phyloP scores from a whole-genome alignment of 2,329 filamentous ascomycete genomes.

The Claviceps arundinis region DNA sequence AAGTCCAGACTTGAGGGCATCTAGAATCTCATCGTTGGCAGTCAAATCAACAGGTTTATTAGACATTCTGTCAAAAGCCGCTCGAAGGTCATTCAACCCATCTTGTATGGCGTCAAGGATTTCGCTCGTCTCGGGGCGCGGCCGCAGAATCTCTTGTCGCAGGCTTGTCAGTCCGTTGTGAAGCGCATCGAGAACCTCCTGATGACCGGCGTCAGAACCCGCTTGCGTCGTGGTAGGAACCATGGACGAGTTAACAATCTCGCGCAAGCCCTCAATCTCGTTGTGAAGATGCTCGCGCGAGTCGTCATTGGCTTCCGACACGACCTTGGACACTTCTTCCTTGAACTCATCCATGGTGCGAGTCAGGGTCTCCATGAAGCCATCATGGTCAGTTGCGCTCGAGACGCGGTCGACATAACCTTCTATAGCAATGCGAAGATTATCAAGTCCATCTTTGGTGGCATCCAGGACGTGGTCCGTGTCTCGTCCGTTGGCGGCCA shows the following conservation, averaged over 20 bases:
- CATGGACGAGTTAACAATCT: constrained; percentile 59
- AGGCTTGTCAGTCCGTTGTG: constrained; percentile 62
- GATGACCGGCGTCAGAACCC: constrained; percentile 24
- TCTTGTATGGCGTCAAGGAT: constrained; percentile 84
- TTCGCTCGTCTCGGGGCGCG: constrained; percentile 63
- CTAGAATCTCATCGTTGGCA: constrained; percentile 77
- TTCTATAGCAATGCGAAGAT: constrained; percentile 67
- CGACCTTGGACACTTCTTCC: constrained; percentile 52
- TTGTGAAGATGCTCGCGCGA: constrained; percentile 57
- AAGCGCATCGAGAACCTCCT: constrained; percentile 60
- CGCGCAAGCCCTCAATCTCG: constrained; percentile 71
- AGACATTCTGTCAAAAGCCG: constrained; percentile 62
- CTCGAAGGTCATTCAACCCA: constrained; percentile 64
- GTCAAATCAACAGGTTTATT: constrained; percentile 74
- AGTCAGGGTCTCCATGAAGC: constrained; percentile 58
- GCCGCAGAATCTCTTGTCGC: constrained; percentile 58
- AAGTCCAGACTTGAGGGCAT: constrained; percentile 73
- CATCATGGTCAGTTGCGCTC: constrained; percentile 58
- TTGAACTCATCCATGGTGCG: constrained; percentile 53
- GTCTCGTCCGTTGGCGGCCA: constrained; percentile 63
- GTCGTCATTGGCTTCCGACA: constrained; percentile 32
- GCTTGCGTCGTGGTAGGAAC: constrained; percentile 42
- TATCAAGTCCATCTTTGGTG: constrained; percentile 76
- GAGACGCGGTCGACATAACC: constrained; percentile 62
- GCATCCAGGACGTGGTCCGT: constrained; percentile 83